A percentile compares a stretch with the other conserved stretches of the same genome.
phyloP scores from a whole-genome alignment of 2,329 filamentous ascomycete genomes.

The Coleophoma cylindrospora region DNA sequence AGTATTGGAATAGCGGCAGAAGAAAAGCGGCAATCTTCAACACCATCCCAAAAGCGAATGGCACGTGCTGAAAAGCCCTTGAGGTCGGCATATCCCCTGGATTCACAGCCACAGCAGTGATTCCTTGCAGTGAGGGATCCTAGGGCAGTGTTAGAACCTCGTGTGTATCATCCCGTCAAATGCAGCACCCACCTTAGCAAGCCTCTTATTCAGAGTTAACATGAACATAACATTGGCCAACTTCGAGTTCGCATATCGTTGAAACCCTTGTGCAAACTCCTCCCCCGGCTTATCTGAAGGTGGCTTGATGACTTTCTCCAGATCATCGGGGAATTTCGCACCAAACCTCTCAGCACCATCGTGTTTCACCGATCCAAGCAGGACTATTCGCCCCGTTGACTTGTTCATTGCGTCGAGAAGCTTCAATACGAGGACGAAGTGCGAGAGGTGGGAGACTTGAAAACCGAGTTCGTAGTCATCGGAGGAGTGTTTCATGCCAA shows the following conservation, averaged over 20 bases:
- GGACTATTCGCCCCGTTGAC: conserved; percentile 22
- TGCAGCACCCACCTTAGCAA: background rate
- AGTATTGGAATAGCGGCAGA: background rate
- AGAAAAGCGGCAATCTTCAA: background rate
- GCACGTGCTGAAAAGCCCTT: conserved; percentile 14
- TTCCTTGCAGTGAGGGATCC: background rate
- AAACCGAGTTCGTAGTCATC: conserved; percentile 34
- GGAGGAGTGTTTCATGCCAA: conserved; percentile 24
- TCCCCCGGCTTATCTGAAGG: conserved; percentile 22
- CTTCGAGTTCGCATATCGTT: conserved; percentile 38
- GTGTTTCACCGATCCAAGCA: conserved; percentile 13
- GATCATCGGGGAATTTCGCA: conserved; percentile 26
- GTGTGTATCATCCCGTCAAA: background rate
- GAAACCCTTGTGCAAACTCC: conserved; percentile 33
- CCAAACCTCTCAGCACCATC: background rate
- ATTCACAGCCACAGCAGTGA: conserved; percentile 18
- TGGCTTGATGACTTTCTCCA: conserved; percentile 32
- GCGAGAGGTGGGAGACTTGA: conserved; percentile 33
- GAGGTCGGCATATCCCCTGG: conserved; percentile 30
- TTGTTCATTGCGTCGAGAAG: conserved; percentile 24
- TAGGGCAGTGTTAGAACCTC: background rate
- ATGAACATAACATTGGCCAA: conserved; percentile 32
- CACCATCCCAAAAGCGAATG: background rate
- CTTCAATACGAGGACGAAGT: conserved; percentile 31
- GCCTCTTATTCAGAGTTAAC: conserved; percentile 32